phyloP scores from a whole-genome alignment of 805 yeast genomes.

The Hermanozyma aechmeae region DNA sequence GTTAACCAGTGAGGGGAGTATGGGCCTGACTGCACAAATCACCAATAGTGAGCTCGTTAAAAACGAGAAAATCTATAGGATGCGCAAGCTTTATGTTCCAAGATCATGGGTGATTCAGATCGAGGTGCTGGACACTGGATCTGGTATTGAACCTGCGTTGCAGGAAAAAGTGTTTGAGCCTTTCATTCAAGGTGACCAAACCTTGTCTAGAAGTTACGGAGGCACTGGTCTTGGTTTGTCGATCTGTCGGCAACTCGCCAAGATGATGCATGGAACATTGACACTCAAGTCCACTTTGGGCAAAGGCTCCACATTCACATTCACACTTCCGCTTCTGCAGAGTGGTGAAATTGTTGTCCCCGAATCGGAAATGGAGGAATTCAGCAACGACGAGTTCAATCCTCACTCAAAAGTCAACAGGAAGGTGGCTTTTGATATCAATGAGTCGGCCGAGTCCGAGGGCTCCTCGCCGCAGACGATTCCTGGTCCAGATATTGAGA shows the following conservation, averaged over 20 bases:
- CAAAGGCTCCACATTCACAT: constrained; percentile 74
- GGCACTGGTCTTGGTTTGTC: constrained; percentile 92
- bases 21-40: too few relatives aligned
- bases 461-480: too few relatives aligned
- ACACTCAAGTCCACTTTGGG: constrained; percentile 67
- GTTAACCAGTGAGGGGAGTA: too few relatives aligned
- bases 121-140: constrained; percentile 83
- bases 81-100: constrained; percentile 26
- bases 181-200: constrained; percentile 94
- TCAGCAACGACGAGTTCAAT: constrained; percentile 64
- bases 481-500: too few relatives aligned
- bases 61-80: constrained; percentile 23
- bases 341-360: constrained; percentile 42
- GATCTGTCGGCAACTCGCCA: constrained; percentile 85
- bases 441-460: too few relatives aligned
- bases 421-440: constrained; percentile 34
- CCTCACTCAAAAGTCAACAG: constrained; percentile 42
- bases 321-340: constrained; percentile 70
- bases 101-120: constrained; percentile 55
- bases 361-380: constrained; percentile 25
- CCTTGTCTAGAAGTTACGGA: constrained; percentile 82
- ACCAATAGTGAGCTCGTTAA: constrained; percentile 24
- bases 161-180: constrained; percentile 90
- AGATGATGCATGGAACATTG: constrained; percentile 84
- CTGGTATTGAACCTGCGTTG: constrained; percentile 79